Evolutionary conservation across 2,329 filamentous ascomycete species (phyloP).

Genomic region (Paecilomyces formosus): DNA sequence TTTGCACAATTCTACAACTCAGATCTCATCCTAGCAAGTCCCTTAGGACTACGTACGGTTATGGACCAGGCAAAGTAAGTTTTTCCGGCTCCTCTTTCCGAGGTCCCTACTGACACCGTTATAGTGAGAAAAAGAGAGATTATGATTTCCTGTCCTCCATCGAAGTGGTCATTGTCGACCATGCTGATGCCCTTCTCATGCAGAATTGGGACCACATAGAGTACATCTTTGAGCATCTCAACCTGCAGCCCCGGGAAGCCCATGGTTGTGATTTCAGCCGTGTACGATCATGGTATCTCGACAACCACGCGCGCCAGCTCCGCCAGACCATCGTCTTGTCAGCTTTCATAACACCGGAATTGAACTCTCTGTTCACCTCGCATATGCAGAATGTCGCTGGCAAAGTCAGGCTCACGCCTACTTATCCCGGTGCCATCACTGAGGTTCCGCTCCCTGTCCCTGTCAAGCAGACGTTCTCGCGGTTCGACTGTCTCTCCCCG

Average conservation of each 20-base stretch:
- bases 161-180: conserved; percentile 82
- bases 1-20: conserved; percentile 95
- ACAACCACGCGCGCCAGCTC: conserved; percentile 69
- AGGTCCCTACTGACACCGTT: conserved; percentile 23
- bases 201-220: conserved; percentile 98
- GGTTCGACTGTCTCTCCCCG: conserved; percentile 66
- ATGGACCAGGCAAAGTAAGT: conserved; percentile 69
- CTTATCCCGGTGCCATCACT: conserved; percentile 65
- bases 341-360: conserved; percentile 79
- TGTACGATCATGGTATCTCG: conserved; percentile 87
- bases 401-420: conserved; percentile 63
- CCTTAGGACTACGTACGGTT: conserved; percentile 80
- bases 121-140: conserved; percentile 59
- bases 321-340: conserved; percentile 80
- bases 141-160: conserved; percentile 91
- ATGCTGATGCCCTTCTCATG: conserved; percentile 89
- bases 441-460: conserved; percentile 57
- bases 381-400: conserved; percentile 76
- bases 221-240: conserved; percentile 84
- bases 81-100: conserved; percentile 7
- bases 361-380: conserved; percentile 68
- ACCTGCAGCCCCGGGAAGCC: conserved; percentile 78
- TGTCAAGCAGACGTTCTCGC: conserved; percentile 80
- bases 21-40: conserved; percentile 87
- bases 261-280: conserved; percentile 92